Conservation (phyloP, 2,329 filamentous ascomycete genomes). For the Botrytis galanthina region DNA sequence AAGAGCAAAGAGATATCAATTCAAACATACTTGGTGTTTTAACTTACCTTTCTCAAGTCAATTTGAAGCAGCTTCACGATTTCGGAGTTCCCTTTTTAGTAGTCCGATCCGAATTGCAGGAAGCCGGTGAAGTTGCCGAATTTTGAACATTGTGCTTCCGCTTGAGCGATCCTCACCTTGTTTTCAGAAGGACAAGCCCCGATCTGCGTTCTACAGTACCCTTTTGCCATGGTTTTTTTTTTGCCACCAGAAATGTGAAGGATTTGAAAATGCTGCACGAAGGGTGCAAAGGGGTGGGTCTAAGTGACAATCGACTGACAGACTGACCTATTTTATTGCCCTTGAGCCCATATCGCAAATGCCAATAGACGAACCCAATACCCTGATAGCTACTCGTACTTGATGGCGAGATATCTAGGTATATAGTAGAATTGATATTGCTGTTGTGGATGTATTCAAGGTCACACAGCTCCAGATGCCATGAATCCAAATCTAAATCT, state of each 20-base stretch:
- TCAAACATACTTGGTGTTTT: slow-evolving; percentile 15
- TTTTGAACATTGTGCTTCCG: neutral
- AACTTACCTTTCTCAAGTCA: neutral
- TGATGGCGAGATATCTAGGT: neutral
- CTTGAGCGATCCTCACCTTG: slow-evolving; percentile 10
- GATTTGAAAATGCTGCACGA: slow-evolving; percentile 6
- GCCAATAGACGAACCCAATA: neutral
- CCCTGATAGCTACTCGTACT: neutral
- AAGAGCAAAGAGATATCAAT: slow-evolving; percentile 21
- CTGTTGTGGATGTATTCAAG: neutral
- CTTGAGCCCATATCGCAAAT: neutral
- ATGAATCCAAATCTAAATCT: neutral
- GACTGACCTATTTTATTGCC: neutral
- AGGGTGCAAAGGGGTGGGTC: slow-evolving; percentile 4
- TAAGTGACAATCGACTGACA: neutral
- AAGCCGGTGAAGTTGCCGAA: slow-evolving; percentile 3
- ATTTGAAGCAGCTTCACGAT: neutral
- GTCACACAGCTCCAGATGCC: neutral
- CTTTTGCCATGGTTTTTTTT: neutral
- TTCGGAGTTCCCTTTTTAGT: neutral
- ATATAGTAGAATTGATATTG: neutral
- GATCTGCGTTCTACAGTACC: neutral
- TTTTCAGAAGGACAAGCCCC: neutral
- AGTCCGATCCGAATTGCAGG: neutral
- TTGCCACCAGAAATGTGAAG: neutral